A percentile compares a stretch with the other conserved stretches of the same genome.
phyloP scores from a whole-genome alignment of 2,329 filamentous ascomycete species.

The Alternaria panax region DNA sequence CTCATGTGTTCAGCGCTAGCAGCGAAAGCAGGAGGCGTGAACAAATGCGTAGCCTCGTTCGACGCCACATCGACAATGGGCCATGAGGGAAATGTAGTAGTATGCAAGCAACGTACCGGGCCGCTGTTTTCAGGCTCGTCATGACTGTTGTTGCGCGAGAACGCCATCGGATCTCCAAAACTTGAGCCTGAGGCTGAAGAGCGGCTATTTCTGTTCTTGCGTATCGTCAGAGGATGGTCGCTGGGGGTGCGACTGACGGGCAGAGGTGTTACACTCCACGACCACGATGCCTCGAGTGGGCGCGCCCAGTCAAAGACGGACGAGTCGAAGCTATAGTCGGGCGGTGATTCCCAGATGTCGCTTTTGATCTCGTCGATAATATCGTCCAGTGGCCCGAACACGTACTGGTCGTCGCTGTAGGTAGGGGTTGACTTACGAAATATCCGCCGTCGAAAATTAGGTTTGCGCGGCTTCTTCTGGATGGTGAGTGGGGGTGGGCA shows the following conservation, averaged over 20 bases:
- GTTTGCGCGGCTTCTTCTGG: slow-evolving; percentile 37
- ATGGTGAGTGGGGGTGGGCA: slow-evolving; percentile 41
- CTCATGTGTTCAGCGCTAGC: slow-evolving; percentile 9
- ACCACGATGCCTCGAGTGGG: slow-evolving; percentile 27
- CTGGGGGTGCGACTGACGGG: slow-evolving; percentile 41
- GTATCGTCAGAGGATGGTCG: slow-evolving; percentile 41
- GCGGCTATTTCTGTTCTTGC: slow-evolving; percentile 42
- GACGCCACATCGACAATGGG: slow-evolving; percentile 19
- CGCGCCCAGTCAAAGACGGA: slow-evolving; percentile 24
- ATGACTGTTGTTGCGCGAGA: slow-evolving; percentile 23
- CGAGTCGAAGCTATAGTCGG: slow-evolving; percentile 17
- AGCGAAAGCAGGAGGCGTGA: not conserved
- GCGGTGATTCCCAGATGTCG: slow-evolving; percentile 36
- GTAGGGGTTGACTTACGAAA: slow-evolving; percentile 31
- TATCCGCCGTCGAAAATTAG: slow-evolving; percentile 36
- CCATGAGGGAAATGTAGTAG: slow-evolving; percentile 14
- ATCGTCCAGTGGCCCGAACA: slow-evolving; percentile 42
- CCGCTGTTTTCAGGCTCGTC: slow-evolving; percentile 11
- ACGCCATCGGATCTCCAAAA: slow-evolving; percentile 21
- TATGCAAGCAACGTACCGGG: slow-evolving; percentile 10
- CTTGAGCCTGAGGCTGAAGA: slow-evolving; percentile 40
- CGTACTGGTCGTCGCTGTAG: slow-evolving; percentile 11
- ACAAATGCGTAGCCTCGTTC: not conserved
- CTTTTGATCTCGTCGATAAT: slow-evolving; percentile 46
- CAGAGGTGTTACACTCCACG: slow-evolving; percentile 36